Conservation (phyloP, 192 early-diverging fungal species). For the Globomyces pollinis-pini region DNA sequence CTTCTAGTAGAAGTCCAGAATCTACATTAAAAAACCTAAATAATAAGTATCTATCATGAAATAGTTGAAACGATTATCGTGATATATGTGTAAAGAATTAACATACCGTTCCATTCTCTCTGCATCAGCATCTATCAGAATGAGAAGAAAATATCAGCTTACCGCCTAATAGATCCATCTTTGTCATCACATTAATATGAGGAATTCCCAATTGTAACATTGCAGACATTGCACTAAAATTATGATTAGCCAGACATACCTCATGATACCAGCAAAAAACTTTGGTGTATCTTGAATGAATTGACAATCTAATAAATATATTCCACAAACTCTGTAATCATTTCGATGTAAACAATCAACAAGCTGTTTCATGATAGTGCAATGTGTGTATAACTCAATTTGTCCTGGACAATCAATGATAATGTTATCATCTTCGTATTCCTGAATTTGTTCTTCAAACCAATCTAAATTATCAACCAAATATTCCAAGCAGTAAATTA, state of each 20-base stretch:
- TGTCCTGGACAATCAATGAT: constrained; percentile 97
- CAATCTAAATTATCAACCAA: constrained; percentile 93
- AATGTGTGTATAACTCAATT: constrained; percentile 98
- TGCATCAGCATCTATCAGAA: constrained; percentile 20
- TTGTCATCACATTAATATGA: constrained; percentile 95
- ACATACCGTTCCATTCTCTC: no score
- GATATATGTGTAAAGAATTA: constrained; percentile 12
- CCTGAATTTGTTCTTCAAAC: constrained; percentile 87
- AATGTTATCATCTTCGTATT: constrained; percentile 92
- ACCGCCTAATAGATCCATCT: constrained; percentile 80
- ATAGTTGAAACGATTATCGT: constrained; percentile 13
- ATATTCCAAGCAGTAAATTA: constrained; percentile 96
- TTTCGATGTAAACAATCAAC: constrained; percentile 59
- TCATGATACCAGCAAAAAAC: constrained; percentile 91
- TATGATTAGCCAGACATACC: constrained; percentile 42
- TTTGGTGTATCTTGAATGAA: constrained; percentile 94
- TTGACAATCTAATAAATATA: constrained; percentile 88
- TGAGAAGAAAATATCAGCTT: no score
- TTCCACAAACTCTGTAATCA: constrained; percentile 83
- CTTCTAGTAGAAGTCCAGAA: constrained; percentile 73
- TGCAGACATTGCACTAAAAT: constrained; percentile 66
- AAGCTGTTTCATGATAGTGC: constrained; percentile 85
- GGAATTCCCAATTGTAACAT: constrained; percentile 98
- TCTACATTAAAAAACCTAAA: constrained; percentile 90
- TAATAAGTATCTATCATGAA: not conserved